Conservation (phyloP, 495 filamentous ascomycete genomes). For the Penicillium subrubescens region DNA sequence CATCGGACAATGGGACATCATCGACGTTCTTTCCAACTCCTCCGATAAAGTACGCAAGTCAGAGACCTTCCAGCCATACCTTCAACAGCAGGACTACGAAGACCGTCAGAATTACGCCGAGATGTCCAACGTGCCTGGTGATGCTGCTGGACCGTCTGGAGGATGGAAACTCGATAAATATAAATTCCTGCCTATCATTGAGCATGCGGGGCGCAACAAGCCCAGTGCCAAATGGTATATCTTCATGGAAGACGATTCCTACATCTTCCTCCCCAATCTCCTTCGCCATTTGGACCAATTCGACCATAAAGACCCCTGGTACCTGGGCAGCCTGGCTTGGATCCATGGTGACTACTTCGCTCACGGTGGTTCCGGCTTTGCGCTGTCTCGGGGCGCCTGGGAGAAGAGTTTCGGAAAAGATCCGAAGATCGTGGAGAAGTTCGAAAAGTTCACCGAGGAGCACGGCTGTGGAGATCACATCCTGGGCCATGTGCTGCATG, state of each 20-base stretch:
- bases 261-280: conserved; percentile 58
- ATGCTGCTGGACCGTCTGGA: conserved; percentile 20
- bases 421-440: conserved; percentile 35
- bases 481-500: conserved; percentile 48
- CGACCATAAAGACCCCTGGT: conserved; percentile 46
- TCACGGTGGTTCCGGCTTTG: conserved; percentile 62
- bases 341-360: conserved; percentile 50
- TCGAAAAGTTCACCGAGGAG: conserved; percentile 34
- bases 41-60: conserved; percentile 19
- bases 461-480: conserved; percentile 55
- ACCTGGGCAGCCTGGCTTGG: conserved; percentile 54
- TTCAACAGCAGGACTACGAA: conserved; percentile 26
- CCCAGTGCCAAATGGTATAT: conserved; percentile 61
- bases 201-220: conserved; percentile 37
- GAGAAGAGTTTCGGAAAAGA: conserved; percentile 37
- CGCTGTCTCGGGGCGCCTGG: conserved; percentile 55
- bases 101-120: conserved; percentile 27
- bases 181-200: conserved; percentile 51
- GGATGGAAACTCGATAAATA: conserved; percentile 53
- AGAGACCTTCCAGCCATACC: conserved; percentile 22
- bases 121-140: conserved; percentile 23
- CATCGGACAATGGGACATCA: conserved; percentile 35
- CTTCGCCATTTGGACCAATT: conserved; percentile 50
- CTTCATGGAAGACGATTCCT: conserved; percentile 64
- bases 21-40: conserved; percentile 38